Evolutionary conservation across 192 early-diverging fungal genomes (phyloP), one percentile per base, ranked within the genome.

Genomic region (Polychytrium aggregatum): DNA sequence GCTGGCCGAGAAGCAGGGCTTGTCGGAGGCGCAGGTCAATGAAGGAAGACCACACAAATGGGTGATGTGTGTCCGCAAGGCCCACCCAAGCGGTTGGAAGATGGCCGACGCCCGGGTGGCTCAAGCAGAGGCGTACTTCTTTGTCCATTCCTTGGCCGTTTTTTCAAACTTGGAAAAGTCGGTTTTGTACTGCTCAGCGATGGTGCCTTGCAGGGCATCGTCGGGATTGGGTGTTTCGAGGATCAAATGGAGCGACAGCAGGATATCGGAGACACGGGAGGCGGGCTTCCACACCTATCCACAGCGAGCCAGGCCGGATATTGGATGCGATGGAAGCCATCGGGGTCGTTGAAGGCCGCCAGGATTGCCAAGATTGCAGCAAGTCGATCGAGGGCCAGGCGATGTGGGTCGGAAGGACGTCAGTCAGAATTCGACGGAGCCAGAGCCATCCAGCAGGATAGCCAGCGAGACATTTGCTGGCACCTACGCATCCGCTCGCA

Each of bases 201-300:
- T 79, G 27, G 64, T 68, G 8, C 78, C 53, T 38, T 83, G 77
- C 51, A 91, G 70, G 9, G 88, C 78, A 64, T 91, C 88, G 31
- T 86, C 88, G 0, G 86, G 83, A 55, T 87, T 87, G 29, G 88
- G 88, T 34, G 79, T 49, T 40, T 79, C 76, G 16, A 91, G 54
- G 7, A 91, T 66, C 47, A 65, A 46, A 0, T 71, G 64, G 24
- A 91, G 59, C 3, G 84, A 62, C 26, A 62, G 35, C 38, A 91
- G 63, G 1, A 91, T 81, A 59, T 84, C 78, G 22, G 46, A 47
- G 10, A 87, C 52, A 42, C 80, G 79, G 22, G 84, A 86, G 22
- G 85, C 72, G 33, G 87, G 87, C 50, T 90, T 90, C 87, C 87
- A 90, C 10, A 79, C 62, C 59, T 64, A 44, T 18, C 11, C 3